Evolutionary conservation across 352 stramenopile species (phyloP), one percentile per base, ranked within the genome.

Genomic region (Thraustochytrium striatum): DNA sequence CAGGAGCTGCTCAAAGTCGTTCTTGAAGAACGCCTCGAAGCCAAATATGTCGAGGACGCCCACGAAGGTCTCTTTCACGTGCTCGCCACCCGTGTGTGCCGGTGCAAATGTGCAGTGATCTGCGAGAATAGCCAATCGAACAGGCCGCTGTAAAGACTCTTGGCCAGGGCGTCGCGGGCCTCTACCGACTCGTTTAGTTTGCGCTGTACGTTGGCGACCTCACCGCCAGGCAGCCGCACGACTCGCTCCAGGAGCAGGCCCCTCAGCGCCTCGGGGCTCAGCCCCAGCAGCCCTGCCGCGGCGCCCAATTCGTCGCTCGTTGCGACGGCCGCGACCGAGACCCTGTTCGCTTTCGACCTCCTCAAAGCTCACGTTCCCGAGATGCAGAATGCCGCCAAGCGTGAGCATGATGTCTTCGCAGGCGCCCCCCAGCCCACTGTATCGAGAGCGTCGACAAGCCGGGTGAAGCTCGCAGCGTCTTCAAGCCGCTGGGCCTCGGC

Each of bases 1-100:
- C 52, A 94, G 82, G 53, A 95, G 79, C 82, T 94, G 90, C 83
- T 94, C 90, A 65, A 94, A 93, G 73, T 92, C 90, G 82, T 98
- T 98, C 36, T 91, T 85, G 65, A 94, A 88, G 81, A 98, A 98
- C 3, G 91, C 95, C 83, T 98, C 94, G 80, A 98, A 98, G 19
- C 94, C 94, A 85, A 96, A 97, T 52, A 97, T 97, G 82, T 97
- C 92, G 32, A 97, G 86, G 55, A 97, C 92, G 7, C 92, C 92
- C 21, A 97, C 88, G 79, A 91, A 91, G n/a, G 72, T 83, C 30
- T 81, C 72, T 30, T 79, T 62, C 83, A 87, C 94, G 2, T 30
- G 16, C 57, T 94, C 35, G 93, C 85, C 88, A 87, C 92, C 28
- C 85, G 90, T 61, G 43, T 21, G 55, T 33, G 80, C 79, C 11